Percentiles rank a stretch among this genome's conserved stretches.
phyloP scores from a whole-genome alignment of 331 rosid species.

The Malus hybrid region DNA sequence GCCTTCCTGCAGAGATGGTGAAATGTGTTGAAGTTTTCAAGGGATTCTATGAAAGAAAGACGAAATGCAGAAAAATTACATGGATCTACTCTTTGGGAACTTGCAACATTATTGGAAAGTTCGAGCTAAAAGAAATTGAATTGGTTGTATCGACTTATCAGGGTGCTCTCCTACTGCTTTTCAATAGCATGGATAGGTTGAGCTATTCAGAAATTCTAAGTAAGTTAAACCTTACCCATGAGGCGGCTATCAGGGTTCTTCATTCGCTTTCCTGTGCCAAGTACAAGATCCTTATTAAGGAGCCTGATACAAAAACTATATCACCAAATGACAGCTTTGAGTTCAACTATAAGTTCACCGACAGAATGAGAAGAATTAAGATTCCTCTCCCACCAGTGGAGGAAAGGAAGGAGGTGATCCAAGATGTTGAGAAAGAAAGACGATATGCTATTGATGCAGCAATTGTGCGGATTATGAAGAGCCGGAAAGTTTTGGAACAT shows the following conservation, averaged over 20 bases:
- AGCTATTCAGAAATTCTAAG: constrained; percentile 69
- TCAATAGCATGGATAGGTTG: constrained; percentile 55
- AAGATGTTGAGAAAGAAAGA: constrained; percentile 79
- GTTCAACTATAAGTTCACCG: constrained; percentile 73
- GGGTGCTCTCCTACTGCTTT: constrained; percentile 76
- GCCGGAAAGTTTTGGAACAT: constrained; percentile 54
- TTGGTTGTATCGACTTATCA: constrained; percentile 72
- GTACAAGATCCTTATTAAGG: constrained; percentile 65
- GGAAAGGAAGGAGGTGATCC: constrained; percentile 65
- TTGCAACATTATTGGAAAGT: constrained; percentile 60
- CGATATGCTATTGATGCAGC: constrained; percentile 85
- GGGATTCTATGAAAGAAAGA: constrained; percentile 51
- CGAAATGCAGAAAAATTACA: constrained; percentile 63
- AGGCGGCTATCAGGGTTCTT: constrained; percentile 51
- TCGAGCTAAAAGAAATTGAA: constrained; percentile 62
- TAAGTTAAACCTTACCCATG: constrained; percentile 56
- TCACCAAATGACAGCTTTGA: constrained; percentile 46
- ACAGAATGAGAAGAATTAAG: constrained; percentile 80
- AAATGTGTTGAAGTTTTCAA: constrained; percentile 72
- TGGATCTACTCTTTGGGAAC: constrained; percentile 83
- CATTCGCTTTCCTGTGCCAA: constrained; percentile 83
- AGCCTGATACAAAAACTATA: constrained; percentile 54
- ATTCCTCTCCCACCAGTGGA: constrained; percentile 74
- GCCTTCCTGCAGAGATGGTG: constrained; percentile 75
- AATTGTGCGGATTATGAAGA: constrained; percentile 83